Evolutionary conservation across 2,329 filamentous ascomycete genomes (phyloP), one percentile per base, ranked within the genome.

Genomic region (Trichoderma koningiopsis): DNA sequence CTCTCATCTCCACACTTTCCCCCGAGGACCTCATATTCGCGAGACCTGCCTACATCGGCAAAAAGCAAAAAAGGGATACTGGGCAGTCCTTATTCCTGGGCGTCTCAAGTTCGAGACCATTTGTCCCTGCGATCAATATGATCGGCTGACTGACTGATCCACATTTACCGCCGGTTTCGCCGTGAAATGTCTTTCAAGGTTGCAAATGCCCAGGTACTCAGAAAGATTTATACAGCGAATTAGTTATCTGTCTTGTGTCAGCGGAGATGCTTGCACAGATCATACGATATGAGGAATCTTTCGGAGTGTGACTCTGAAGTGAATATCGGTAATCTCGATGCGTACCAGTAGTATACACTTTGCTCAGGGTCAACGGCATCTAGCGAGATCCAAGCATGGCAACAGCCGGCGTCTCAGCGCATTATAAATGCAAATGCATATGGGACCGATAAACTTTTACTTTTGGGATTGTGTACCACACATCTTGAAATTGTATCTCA

Each of bases 121-220:
- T 52, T 66, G 33, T 64, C 24, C 11, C 29, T 58, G 37, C 4
- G 13, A n/a, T 35, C 19, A 29, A 29, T 14, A 8, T 61, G 57
- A 57, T 68, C 57, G 65, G 65, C 57, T 60, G 65, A 68, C 65
- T 61, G 43, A 11, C 29, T 53, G 65, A 55, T 61, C 65, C 65
- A 68, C 56, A 60, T 22, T 61, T n/a, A 2, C 65, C 65, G 65
- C 65, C 57, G 65, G 24, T 33, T 49, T 68, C 65, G 65, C 65
- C 65, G 37, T 55, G 65, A 43, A 27, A 31, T 61, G 57, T 68
- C 65, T 43, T 43, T 68, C 56, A 35, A 53, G 55, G 31, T 19
- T 31, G 55, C n/a, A 14, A 22, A 37, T 59, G 31, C 40, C 37
- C 27, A 27, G 27, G 27, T 68, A 24, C 27, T 29, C 37, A 49